A percentile compares a stretch with the other conserved stretches of the same genome.
Evolutionary conservation across 2,329 filamentous ascomycete species (phyloP).

Genomic region (Ophiocordyceps camponoti-leonardi): DNA sequence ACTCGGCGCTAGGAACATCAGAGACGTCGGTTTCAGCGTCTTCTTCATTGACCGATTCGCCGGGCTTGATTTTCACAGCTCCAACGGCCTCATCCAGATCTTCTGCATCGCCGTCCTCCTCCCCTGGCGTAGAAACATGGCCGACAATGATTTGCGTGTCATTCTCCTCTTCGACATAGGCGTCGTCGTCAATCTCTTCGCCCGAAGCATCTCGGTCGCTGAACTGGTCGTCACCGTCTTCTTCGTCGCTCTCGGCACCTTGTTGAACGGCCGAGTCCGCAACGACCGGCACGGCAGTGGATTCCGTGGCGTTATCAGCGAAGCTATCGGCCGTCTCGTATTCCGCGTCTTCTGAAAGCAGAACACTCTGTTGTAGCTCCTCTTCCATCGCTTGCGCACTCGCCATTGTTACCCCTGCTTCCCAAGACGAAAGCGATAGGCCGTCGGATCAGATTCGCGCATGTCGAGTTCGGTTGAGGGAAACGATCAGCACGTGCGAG

Average conservation of each 20-base stretch:
- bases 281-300: constrained; percentile 5
- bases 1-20: constrained; percentile 23
- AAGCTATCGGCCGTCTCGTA: constrained; percentile 18
- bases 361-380: constrained; percentile 37
- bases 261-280: not conserved
- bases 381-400: constrained; percentile 38
- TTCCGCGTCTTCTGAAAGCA: constrained; percentile 31
- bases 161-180: constrained; percentile 24
- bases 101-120: constrained; percentile 18
- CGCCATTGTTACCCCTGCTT: constrained; percentile 22
- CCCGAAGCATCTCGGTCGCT: constrained; percentile 22
- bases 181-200: constrained; percentile 24
- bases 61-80: constrained; percentile 37
- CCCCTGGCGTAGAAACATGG: constrained; percentile 12
- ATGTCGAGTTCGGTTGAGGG: constrained; percentile 11
- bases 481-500: constrained; percentile 8
- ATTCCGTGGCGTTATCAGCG: constrained; percentile 10
- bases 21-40: constrained; percentile 34
- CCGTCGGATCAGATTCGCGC: constrained; percentile 6
- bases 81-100: constrained; percentile 38
- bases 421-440: constrained; percentile 6
- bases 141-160: constrained; percentile 11
- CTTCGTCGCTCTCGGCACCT: not conserved
- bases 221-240: constrained; percentile 16
- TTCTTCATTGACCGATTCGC: constrained; percentile 26